Conservation (phyloP, 768 basidiomycete genomes). For the Lyophyllum shimeji region DNA sequence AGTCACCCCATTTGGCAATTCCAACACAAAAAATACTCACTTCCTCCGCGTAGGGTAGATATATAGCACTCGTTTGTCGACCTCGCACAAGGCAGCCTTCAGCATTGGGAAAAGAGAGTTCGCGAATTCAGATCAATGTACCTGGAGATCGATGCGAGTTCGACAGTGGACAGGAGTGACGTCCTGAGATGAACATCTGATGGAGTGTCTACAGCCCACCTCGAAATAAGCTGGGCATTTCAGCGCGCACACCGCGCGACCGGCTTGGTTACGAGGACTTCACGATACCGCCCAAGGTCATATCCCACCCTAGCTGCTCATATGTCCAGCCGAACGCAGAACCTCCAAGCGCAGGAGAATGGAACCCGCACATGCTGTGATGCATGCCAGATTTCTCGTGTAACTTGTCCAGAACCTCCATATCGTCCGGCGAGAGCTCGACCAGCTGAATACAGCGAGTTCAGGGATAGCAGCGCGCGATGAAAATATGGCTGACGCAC, state of each 20-base stretch:
- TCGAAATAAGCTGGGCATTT: no score
- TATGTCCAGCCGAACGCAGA: slow-evolving; percentile 38
- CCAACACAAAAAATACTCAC: background rate
- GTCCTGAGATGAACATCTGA: no score
- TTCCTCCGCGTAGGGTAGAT: background rate
- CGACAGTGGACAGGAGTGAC: no score
- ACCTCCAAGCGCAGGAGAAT: slow-evolving; percentile 26
- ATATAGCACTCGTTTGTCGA: background rate
- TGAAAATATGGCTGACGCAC: slow-evolving; percentile 23
- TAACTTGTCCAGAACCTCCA: slow-evolving; percentile 35
- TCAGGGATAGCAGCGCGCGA: background rate
- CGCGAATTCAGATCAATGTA: background rate
- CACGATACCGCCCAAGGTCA: slow-evolving; percentile 12
- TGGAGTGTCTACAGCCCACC: no score
- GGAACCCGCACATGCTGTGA: slow-evolving; percentile 31
- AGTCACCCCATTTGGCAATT: background rate
- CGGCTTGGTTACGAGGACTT: background rate
- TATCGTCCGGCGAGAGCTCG: slow-evolving; percentile 32
- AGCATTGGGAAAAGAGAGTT: background rate
- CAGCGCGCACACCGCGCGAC: no score
- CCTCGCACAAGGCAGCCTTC: background rate
- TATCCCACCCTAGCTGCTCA: slow-evolving; percentile 35
- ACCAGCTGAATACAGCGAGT: slow-evolving; percentile 25
- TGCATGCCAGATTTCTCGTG: slow-evolving; percentile 41
- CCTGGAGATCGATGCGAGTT: background rate